phyloP scores from a whole-genome alignment of 495 filamentous ascomycete genomes.

The Parathielavia appendiculata region DNA sequence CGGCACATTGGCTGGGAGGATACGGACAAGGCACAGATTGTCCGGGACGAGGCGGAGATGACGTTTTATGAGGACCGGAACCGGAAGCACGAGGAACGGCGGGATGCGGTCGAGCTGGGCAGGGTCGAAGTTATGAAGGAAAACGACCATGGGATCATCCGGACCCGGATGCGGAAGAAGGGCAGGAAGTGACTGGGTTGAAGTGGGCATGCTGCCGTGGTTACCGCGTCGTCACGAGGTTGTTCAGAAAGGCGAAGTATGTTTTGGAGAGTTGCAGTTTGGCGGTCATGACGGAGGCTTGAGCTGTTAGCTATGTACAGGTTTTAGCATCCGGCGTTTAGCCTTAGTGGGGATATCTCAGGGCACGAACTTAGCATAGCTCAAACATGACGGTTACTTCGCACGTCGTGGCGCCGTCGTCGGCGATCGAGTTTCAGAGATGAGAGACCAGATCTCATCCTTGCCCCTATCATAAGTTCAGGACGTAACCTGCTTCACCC shows the following conservation, averaged over 20 bases:
- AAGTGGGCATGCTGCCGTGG: background rate
- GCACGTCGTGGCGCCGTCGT: background rate
- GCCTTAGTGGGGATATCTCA: constrained; percentile 6
- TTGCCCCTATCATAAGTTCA: background rate
- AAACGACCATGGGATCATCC: constrained; percentile 25
- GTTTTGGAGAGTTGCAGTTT: constrained; percentile 5
- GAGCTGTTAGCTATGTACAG: constrained; percentile 3
- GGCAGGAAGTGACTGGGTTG: constrained; percentile 19
- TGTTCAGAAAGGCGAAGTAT: background rate
- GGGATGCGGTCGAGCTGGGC: constrained; percentile 17
- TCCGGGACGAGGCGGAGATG: constrained; percentile 36
- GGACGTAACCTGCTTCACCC: background rate
- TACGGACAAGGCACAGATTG: constrained; percentile 42
- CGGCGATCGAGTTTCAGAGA: too few species aligned
- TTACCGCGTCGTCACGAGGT: background rate
- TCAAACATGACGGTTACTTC: background rate
- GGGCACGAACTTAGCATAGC: constrained; percentile 3
- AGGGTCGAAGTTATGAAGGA: constrained; percentile 17
- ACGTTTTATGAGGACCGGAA: constrained; percentile 23
- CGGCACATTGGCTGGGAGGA: constrained; percentile 54
- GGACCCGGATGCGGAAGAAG: constrained; percentile 29
- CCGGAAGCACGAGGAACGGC: constrained; percentile 28
- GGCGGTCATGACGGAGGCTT: background rate
- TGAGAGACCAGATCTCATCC: too few species aligned
- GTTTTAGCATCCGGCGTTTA: constrained; percentile 13